Evolutionary conservation across 2,329 filamentous ascomycete genomes (phyloP), one percentile per base, ranked within the genome.

Genomic region (Colletotrichum cordylinicola): DNA sequence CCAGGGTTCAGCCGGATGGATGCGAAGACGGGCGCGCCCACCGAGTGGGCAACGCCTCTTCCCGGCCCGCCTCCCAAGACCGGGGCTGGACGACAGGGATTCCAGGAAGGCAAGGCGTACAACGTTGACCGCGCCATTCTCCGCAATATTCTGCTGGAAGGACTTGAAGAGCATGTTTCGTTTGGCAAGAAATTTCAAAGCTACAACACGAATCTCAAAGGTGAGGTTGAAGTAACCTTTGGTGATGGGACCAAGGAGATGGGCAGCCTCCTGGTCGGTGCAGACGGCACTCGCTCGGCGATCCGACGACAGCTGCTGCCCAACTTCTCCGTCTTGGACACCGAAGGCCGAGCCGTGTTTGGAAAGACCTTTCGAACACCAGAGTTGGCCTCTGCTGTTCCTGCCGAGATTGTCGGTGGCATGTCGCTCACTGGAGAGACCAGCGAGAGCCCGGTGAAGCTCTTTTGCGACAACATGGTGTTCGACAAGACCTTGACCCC

Each of bases 251-350:
- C 81, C 0, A 74, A 69, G 4, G 81, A 81, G 27, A 70, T 76
- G 2, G 85, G 84, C 1, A 77, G 78, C 8, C 75, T 87, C 8
- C 78, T 87, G 3, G 79, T 87, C 16, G 85, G 85, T 12, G 84
- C 85, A 3, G 85, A 87, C 77, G 86, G 85, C 8, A 79, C 81
- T 16, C 78, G 82, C 24, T 86, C 83, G 21, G 70, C 70, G 13
- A 81, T 86, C n/a, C 80, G 86, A 8, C 82, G 78, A 33, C 85
- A 87, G 70, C 77, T 83, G 21, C 74, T 86, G 4, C 86, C 86
- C 1, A 67, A 81, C 1, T 80, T 82, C 43, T 75, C 79, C 24
- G 73, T 81, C 6, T 65, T 87, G 6, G 86, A 88, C 74, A 85
- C 85, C 0, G 80, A 82, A 10, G 81, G 82, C 18, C 79, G 84